Base-by-base conservation (phyloP, 441 rosid genomes). In the Syzygium syzygioides region DNA sequence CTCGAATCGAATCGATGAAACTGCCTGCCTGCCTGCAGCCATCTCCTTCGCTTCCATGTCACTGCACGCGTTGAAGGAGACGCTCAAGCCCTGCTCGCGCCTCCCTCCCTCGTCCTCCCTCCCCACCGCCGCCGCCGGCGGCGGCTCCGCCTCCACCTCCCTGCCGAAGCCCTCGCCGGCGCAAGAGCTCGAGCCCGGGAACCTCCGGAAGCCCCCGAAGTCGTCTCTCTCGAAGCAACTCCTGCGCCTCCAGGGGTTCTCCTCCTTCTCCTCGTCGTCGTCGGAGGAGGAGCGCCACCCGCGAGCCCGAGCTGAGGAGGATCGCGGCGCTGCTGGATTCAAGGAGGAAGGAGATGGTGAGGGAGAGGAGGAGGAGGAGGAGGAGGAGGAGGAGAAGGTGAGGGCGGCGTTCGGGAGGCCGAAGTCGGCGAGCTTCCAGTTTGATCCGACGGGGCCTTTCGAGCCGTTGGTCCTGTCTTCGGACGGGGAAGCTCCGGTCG, bases 381-480 rank as follows among this genome's bases (percentile, higher is more conserved):
- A 92, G 26, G 92, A 91, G 14, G 93, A 90, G 37, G 90, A 88
- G 4, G 90, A 87, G 26, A 86, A 30, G 60, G 88, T 45, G 64
- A 50, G 85, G 66, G 89, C 89, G 85, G 92, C 89, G 86, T 92
- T 95, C 41, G 96, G 93, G 26, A 93, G 94, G 91, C 91, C 94
- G 84, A 92, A 93, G 56, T 92, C 92, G 93, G 94, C 91, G 68
- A 92, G 90, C 90, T 93, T 91, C 71, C 96, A 94, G 90, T 93
- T 95, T 92, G 98, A 95, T 84, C 91, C 90, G 88, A 92, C 94
- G 15, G 98, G 98, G 60, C 96, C 97, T 14, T 96, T 93, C 89
- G 97, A 94, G 92, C 96, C 99, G 54, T 91, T 96, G 90, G 41
- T 93, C 52, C 89, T 96, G 85, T 95, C 97, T 55, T 28, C 92